Evolutionary conservation across 75 land plant genomes (phyloP).

Genomic region (Selaginella tamariscina): DNA sequence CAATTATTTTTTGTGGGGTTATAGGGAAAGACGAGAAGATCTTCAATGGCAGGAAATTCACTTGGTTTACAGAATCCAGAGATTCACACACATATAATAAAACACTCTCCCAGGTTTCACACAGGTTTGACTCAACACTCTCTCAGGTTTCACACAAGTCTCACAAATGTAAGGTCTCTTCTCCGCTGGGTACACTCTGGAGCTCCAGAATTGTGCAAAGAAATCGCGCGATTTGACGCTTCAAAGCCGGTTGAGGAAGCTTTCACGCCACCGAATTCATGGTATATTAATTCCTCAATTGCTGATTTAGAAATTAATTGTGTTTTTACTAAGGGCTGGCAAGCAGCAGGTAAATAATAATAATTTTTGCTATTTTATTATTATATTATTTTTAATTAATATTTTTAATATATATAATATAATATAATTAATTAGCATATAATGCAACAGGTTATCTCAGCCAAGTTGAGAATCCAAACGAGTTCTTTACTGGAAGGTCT

Average conservation of each 20-base stretch:
- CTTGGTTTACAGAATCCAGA: too few species aligned
- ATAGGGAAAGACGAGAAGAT: too few species aligned
- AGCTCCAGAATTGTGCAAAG: too few species aligned
- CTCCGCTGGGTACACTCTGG: too few species aligned
- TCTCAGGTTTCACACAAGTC: too few species aligned
- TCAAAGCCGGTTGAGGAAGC: conserved; percentile 48
- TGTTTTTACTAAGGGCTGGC: conserved; percentile 73
- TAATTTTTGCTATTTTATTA: background rate
- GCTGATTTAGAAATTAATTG: conserved; percentile 42
- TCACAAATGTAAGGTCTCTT: too few species aligned
- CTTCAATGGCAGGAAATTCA: too few species aligned
- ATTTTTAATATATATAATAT: background rate
- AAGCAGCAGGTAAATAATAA: conserved; percentile 46
- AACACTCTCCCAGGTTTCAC: too few species aligned
- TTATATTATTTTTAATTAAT: background rate
- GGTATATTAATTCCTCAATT: conserved; percentile 65
- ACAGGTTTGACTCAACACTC: too few species aligned
- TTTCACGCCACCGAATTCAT: conserved; percentile 69
- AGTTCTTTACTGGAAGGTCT: conserved; percentile 80
- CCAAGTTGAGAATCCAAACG: conserved; percentile 44
- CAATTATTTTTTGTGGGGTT: too few species aligned
- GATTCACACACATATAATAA: too few species aligned
- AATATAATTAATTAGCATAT: background rate
- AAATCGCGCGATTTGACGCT: conserved; percentile 37
- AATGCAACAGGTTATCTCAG: conserved; percentile 36